Base-by-base conservation (phyloP, 805 yeast species). In the Yarrowia porcina region DNA sequence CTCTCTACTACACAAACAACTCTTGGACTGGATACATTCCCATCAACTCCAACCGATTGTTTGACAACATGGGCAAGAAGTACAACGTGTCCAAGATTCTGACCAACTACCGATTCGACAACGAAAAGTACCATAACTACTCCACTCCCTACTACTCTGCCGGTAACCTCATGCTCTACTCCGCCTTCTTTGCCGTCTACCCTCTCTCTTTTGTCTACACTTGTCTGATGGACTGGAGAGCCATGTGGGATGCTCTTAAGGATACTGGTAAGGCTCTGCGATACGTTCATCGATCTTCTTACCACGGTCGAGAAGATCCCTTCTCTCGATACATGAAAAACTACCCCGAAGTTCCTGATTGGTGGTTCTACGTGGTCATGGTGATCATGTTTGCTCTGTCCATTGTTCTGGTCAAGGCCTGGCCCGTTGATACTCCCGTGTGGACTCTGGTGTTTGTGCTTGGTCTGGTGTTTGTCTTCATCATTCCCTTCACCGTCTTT, bases 121-220 rank as follows among this genome's bases (percentile, higher is more conserved):
- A 73, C 59, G 73, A 72, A 12, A 82, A 76, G 7, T 86, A 86
- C 72, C 72, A 81, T 67, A 71, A 73, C 7, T 86, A 86, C 73
- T 86, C 90, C 1, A 87, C 89, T 8, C 90, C 90, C 9, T 86
- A 80, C 71, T 84, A 83, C 68, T 69, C 83, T 30, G 89, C 90
- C 8, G 88, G 66, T 27, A 57, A 62, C 52, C 39, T 67, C 61
- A 66, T 68, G 10, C 70, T 78, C 18, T 85, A 84, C 68, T 88
- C 88, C 18, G 81, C 85, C 0, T 79, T 76, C 68, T 83, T 83
- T 71, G 80, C 82, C 32, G 71, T 81, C 52, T 83, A 83, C 67
- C 86, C 89, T 9, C 79, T 84, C 67, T 77, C 83, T 23, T 78
- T 85, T 23, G 70, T 80, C 0, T 82, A 82, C 68, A 44, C 70